Evolutionary conservation across 2,329 filamentous ascomycete species (phyloP), one percentile per base, ranked within the genome.

Genomic region (Alternaria sp.): DNA sequence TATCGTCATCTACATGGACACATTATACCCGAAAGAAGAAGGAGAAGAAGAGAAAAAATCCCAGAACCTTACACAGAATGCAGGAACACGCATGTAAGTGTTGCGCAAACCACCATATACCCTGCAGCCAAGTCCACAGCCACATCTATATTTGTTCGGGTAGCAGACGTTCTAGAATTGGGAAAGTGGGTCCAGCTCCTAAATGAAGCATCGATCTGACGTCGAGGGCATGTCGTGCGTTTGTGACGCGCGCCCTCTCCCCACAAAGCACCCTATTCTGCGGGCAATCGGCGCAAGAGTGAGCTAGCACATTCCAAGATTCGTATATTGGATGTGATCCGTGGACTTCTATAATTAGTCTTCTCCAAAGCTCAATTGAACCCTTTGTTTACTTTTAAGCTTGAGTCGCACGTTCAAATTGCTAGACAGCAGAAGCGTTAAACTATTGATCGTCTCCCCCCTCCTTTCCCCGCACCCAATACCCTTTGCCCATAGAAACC

Each of bases 231-330:
- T 53, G 51, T 54, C 34, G 52, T 42, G 41, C 42, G 33, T 39
- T 39, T 24, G 55, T 49, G 55, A 57, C 55, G 55, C 55, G 55
- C 55, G 41, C 55, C 31, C 55, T 57, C 44, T 57, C 55, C 55
- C 55, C 55, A 57, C 55, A 57, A 57, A 28, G 33, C 44, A 48
- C 44, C 44, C 13, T 48, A 34, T 48, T 48, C 44, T 48, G 44
- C 44, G 31, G 44, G 44, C 29, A 48, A 48, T 48, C 44, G 44
- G 44, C 51, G 26, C 40, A 44, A 24, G 51, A 41, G 23, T 46
- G 24, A 37, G 31, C 41, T 39, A 36, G 51, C 33, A 45, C n/a
- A 26, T 31, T 48, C 44, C n/a, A 36, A 23, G 44, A 23, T 48
- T 34, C 44, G 31, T 48, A 17, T 33, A 23, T 34, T 48, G 44